phyloP scores from a whole-genome alignment of 108 stramenopile species.

The Schizochytrium sp. region DNA sequence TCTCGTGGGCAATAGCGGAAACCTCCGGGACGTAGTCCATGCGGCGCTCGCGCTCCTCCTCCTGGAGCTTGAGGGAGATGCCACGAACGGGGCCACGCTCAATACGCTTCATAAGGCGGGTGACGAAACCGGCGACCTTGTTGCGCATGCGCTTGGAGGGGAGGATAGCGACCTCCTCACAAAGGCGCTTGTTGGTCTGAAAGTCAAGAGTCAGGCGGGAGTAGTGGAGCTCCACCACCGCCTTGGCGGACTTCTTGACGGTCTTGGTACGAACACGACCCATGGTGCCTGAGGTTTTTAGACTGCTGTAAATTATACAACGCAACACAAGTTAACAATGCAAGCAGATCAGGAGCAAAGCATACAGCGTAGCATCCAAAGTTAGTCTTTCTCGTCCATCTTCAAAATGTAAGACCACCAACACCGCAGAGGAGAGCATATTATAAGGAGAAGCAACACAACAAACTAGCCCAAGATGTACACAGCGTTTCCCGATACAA shows the following conservation, averaged over 20 bases:
- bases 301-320: too few species aligned
- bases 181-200: slow-evolving; percentile 99
- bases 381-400: too few species aligned
- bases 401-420: too few species aligned
- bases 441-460: too few species aligned
- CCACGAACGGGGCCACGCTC: slow-evolving; percentile 97
- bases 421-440: too few species aligned
- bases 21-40: slow-evolving; percentile 99
- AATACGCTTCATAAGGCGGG: slow-evolving; percentile 99
- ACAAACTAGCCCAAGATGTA: too few species aligned
- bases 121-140: slow-evolving; percentile 84
- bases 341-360: too few species aligned
- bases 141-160: slow-evolving; percentile 99
- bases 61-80: slow-evolving; percentile 99
- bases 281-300: background rate
- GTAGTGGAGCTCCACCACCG: slow-evolving; percentile 99
- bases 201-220: slow-evolving; percentile 97
- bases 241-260: slow-evolving; percentile 98
- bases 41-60: slow-evolving; percentile 99
- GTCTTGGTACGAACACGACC: slow-evolving; percentile 97
- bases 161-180: slow-evolving; percentile 86
- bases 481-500: too few species aligned
- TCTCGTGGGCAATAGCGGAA: slow-evolving; percentile 90
- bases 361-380: too few species aligned
- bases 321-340: too few species aligned